Conservation (phyloP, 164 flowering plant species). For the Macadamia tetraphylla region DNA sequence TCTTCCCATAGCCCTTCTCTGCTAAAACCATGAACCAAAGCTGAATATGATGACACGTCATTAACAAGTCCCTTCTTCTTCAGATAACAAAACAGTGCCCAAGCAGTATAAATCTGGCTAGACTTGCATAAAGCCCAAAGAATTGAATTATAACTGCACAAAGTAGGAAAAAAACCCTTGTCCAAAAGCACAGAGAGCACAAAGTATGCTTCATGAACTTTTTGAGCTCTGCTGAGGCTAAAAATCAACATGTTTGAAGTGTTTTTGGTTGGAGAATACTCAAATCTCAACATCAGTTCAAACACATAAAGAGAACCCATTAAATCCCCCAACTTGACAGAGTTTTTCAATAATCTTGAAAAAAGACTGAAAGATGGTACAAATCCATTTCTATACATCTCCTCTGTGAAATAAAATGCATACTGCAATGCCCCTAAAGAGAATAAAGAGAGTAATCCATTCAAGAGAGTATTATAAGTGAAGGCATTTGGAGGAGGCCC, state of each 20-base stretch:
- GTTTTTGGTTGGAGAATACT: conserved; percentile 23
- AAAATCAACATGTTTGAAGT: conserved; percentile 21
- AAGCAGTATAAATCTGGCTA: conserved; percentile 19
- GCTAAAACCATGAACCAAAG: conserved; percentile 48
- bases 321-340: conserved; percentile 18
- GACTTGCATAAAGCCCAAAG: conserved; percentile 46
- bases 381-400: conserved; percentile 38
- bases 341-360: conserved; percentile 27
- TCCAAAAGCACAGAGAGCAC: conserved; percentile 23
- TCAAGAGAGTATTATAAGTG: conserved; percentile 37
- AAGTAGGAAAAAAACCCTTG: conserved; percentile 20
- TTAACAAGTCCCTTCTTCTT: conserved; percentile 35
- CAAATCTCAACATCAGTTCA: conserved; percentile 36
- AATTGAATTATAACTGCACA: conserved; percentile 31
- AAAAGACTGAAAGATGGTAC: conserved; percentile 31
- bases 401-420: conserved; percentile 23
- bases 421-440: conserved; percentile 15
- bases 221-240: conserved; percentile 22
- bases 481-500: conserved; percentile 38
- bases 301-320: conserved; percentile 21
- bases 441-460: conserved; percentile 24
- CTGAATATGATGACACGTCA: conserved; percentile 41
- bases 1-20: conserved; percentile 32
- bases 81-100: conserved; percentile 32
- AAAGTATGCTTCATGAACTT: conserved; percentile 27